A percentile compares a stretch with the other conserved stretches of the same genome.
Evolutionary conservation across 306 rosid genomes (phyloP).

Genomic region (Lupinus albus): DNA sequence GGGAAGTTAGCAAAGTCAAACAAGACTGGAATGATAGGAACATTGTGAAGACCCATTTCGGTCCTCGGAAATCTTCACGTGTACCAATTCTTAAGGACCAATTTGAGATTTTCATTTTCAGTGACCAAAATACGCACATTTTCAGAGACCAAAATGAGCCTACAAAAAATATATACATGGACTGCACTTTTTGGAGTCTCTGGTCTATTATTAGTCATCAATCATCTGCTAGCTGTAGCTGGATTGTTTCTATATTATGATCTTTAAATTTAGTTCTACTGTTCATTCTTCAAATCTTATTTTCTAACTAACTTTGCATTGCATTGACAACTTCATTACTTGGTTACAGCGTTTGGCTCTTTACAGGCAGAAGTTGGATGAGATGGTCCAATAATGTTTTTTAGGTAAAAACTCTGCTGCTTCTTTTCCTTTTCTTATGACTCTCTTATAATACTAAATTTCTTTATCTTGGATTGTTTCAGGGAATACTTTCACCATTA

Average conservation of each 20-base stretch:
- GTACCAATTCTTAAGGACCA: too few relatives aligned
- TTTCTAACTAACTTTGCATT: constrained; percentile 29
- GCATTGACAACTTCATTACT: constrained; percentile 31
- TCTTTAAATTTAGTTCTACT: constrained; percentile 31
- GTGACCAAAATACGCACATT: too few relatives aligned
- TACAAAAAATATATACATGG: not conserved
- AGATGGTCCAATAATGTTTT: constrained; percentile 39
- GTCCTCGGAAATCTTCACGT: too few relatives aligned
- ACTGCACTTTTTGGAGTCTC: not conserved
- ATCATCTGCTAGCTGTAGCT: constrained; percentile 21
- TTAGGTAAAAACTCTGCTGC: constrained; percentile 33
- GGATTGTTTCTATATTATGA: constrained; percentile 30
- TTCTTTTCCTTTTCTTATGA: constrained; percentile 9
- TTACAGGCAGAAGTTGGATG: constrained; percentile 55
- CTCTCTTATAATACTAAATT: constrained; percentile 15
- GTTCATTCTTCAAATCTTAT: constrained; percentile 25
- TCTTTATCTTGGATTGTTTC: constrained; percentile 30
- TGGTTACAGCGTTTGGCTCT: constrained; percentile 53
- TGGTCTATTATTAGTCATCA: constrained; percentile 6
- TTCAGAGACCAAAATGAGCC: too few relatives aligned
- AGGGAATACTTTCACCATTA: constrained; percentile 38
- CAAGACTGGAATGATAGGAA: too few relatives aligned
- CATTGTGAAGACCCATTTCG: too few relatives aligned
- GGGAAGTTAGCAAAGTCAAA: too few relatives aligned
- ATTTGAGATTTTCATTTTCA: constrained; percentile 1